phyloP scores from a whole-genome alignment of 768 basidiomycete genomes.

The Termitomyces sp. region DNA sequence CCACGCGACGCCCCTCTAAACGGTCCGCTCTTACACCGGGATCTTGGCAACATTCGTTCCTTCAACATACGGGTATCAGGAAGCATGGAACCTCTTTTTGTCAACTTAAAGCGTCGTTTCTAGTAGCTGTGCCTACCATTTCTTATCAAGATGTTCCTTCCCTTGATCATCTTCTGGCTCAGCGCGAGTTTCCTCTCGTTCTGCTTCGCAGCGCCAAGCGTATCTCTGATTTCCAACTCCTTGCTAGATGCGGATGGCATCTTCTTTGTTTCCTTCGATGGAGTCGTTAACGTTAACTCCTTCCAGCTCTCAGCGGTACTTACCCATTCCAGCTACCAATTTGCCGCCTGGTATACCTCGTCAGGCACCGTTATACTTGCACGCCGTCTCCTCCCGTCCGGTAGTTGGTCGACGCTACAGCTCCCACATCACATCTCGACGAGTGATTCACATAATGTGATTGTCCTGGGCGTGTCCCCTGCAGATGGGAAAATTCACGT shows the following conservation, averaged over 20 bases:
- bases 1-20: constrained; percentile 1
- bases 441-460: constrained; percentile 40
- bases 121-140: not conserved
- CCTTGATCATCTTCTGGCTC: constrained; percentile 6
- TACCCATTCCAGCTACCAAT: constrained; percentile 36
- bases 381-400: constrained; percentile 34
- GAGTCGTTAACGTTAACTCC: constrained; percentile 42
- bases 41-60: not conserved
- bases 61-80: not conserved
- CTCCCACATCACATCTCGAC: constrained; percentile 37
- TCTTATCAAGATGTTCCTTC: constrained; percentile 5
- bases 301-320: constrained; percentile 40
- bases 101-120: not conserved
- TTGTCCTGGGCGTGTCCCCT: constrained; percentile 39
- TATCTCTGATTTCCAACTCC: constrained; percentile 33
- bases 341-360: constrained; percentile 42
- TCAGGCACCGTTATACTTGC: constrained; percentile 34
- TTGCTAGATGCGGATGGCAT: constrained; percentile 34
- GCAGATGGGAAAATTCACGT: constrained; percentile 42
- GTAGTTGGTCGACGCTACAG: constrained; percentile 36
- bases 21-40: constrained; percentile 7
- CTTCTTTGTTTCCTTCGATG: constrained; percentile 42
- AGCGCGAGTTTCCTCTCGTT: constrained; percentile 7
- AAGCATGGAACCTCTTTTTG: not conserved
- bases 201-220: constrained; percentile 30